Evolutionary conservation across 768 basidiomycete species (phyloP).

Genomic region (Hericium rajendrae): DNA sequence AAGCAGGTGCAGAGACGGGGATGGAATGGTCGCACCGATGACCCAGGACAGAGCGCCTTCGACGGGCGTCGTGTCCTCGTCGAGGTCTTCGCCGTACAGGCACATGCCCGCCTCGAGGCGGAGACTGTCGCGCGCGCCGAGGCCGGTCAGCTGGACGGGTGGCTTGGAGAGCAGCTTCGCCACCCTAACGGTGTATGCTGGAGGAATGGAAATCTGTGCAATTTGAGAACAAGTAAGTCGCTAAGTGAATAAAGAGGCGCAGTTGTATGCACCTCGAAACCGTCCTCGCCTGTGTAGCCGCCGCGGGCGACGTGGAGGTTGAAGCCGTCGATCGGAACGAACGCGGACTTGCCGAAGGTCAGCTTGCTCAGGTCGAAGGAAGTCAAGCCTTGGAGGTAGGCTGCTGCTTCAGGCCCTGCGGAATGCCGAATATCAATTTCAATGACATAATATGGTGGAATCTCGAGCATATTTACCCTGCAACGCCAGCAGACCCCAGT

Average conservation of each 20-base stretch:
- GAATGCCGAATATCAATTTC: not conserved
- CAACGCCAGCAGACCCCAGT: conserved; percentile 82
- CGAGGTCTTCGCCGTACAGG: conserved; percentile 88
- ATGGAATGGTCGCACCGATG: conserved; percentile 48
- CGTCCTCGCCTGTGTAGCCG: conserved; percentile 98
- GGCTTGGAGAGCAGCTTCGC: conserved; percentile 52
- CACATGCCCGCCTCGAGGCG: conserved; percentile 96
- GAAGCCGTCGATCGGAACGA: conserved; percentile 66
- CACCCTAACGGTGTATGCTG: conserved; percentile 61
- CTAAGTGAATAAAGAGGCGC: not conserved
- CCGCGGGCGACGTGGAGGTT: conserved; percentile 86
- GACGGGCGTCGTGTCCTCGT: conserved; percentile 77
- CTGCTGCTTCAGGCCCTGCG: conserved; percentile 72
- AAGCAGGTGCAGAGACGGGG: not conserved
- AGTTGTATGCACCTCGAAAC: conserved; percentile 66
- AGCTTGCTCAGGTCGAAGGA: conserved; percentile 63
- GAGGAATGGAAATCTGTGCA: conserved; percentile 78
- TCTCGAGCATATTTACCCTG: conserved; percentile 49
- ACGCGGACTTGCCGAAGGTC: conserved; percentile 80
- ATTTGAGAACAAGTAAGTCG: not conserved
- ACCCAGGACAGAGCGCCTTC: conserved; percentile 93
- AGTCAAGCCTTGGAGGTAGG: conserved; percentile 69
- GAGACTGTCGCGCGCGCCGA: conserved; percentile 90
- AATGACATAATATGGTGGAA: not conserved
- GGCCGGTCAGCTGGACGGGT: conserved; percentile 74